Evolutionary conservation across 148 eudicot species (phyloP).

Genomic region (Pharnaceum exiguum): DNA sequence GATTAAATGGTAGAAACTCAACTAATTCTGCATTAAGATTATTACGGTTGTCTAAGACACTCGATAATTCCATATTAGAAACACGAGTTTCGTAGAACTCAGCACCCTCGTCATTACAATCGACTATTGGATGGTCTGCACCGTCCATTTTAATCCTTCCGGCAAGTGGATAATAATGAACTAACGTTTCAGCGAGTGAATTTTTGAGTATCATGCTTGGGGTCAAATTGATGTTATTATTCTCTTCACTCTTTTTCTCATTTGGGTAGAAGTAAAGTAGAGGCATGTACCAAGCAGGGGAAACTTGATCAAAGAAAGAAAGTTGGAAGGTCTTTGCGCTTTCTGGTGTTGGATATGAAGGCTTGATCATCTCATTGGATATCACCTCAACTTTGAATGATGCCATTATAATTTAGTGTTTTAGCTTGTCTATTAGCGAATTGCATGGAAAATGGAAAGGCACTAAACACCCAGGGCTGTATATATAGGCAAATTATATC

Average conservation of each 20-base stretch:
- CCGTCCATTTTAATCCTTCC: too few relatives aligned
- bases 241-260: not conserved
- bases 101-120: constrained; percentile 28
- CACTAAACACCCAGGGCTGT: too few relatives aligned
- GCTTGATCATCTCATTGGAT: not conserved
- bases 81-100: constrained; percentile 11
- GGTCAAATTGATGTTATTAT: not conserved
- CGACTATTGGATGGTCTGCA: not conserved
- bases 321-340: not conserved
- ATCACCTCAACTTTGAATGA: too few relatives aligned
- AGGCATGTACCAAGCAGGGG: not conserved
- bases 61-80: too few relatives aligned
- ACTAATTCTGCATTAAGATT: too few relatives aligned
- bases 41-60: too few relatives aligned
- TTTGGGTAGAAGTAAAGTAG: constrained; percentile 14
- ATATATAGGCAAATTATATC: too few relatives aligned
- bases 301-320: not conserved
- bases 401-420: too few relatives aligned
- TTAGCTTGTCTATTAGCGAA: too few relatives aligned
- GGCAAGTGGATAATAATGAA: constrained; percentile 26
- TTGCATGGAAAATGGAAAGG: too few relatives aligned
- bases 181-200: constrained; percentile 14
- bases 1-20: too few relatives aligned
- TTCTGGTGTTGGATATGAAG: not conserved
- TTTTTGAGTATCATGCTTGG: constrained; percentile 4